Evolutionary conservation across 2,329 filamentous ascomycete species (phyloP).

Genomic region (Verticillium zaregamsianum): DNA sequence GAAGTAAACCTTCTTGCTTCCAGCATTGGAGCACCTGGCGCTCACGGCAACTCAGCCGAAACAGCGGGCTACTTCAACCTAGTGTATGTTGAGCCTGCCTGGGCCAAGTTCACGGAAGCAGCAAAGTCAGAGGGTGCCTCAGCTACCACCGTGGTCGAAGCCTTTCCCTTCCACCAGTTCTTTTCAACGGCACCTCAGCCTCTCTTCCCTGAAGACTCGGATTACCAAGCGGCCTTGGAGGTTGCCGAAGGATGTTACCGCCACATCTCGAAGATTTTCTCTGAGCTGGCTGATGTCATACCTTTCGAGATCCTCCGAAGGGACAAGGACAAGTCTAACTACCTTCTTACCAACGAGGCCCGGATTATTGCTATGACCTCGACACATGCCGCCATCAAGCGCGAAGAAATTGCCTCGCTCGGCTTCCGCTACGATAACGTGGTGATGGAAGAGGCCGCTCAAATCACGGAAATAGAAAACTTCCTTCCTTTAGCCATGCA

Average conservation of each 20-base stretch:
- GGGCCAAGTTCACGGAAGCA: constrained; percentile 69
- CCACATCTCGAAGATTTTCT: constrained; percentile 87
- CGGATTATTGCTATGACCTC: constrained; percentile 98
- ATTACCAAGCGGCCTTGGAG: constrained; percentile 67
- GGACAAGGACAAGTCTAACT: constrained; percentile 91
- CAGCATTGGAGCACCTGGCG: constrained; percentile 82
- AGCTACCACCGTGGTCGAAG: constrained; percentile 57
- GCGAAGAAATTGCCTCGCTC: constrained; percentile 84
- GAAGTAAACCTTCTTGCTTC: constrained; percentile 84
- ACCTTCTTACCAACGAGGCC: constrained; percentile 92
- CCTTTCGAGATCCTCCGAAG: constrained; percentile 92
- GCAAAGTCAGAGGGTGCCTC: constrained; percentile 52
- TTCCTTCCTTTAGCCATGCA: constrained; percentile 96
- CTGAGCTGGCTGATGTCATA: constrained; percentile 85
- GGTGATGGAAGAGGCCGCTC: constrained; percentile 96
- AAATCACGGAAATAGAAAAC: constrained; percentile 95
- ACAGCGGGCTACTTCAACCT: constrained; percentile 95
- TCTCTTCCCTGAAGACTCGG: constrained; percentile 65
- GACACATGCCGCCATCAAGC: constrained; percentile 92
- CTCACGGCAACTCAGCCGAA: constrained; percentile 94
- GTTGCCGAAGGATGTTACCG: constrained; percentile 80
- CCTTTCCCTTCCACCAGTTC: constrained; percentile 85
- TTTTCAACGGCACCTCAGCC: constrained; percentile 86
- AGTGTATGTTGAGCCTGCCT: constrained; percentile 84
- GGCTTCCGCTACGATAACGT: constrained; percentile 98